Conservation (phyloP, 352 stramenopile genomes). For the Phytophthora cactorum region DNA sequence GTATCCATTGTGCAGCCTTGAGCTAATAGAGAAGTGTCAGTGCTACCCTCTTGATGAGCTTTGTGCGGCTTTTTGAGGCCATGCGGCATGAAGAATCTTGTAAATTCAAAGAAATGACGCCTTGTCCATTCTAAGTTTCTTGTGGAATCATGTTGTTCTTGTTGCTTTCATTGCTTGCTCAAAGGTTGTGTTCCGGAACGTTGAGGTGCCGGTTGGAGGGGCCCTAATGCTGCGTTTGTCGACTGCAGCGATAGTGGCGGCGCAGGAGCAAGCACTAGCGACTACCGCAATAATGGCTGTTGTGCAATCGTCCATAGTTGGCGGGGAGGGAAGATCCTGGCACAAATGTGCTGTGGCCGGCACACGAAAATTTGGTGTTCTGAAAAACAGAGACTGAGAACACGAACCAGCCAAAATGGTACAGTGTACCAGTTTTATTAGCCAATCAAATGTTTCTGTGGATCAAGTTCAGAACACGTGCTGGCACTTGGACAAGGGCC, state of each 20-base stretch:
- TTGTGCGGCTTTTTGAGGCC: not conserved
- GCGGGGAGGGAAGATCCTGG: too few species aligned
- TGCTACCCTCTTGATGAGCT: not conserved
- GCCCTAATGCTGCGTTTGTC: not conserved
- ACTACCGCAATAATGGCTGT: not conserved
- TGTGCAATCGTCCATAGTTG: not conserved
- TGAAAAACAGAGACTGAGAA: not conserved
- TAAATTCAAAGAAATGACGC: not conserved
- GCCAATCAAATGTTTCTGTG: not conserved
- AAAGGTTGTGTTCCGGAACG: not conserved
- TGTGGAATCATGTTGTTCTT: not conserved
- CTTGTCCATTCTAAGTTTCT: not conserved
- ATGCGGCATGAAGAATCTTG: not conserved
- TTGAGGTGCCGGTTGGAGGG: not conserved
- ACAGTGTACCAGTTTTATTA: not conserved
- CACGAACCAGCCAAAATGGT: not conserved
- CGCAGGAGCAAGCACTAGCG: not conserved
- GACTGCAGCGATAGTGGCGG: not conserved
- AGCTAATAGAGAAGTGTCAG: not conserved
- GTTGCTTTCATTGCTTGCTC: not conserved
- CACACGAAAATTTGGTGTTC: not conserved
- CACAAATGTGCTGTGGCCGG: not conserved
- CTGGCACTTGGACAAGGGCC: not conserved
- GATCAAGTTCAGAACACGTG: not conserved
- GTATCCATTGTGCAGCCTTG: not conserved